Percentiles rank a stretch among this genome's conserved stretches.
Evolutionary conservation across 495 filamentous ascomycete genomes (phyloP).

Genomic region (Sporormia fimetaria): DNA sequence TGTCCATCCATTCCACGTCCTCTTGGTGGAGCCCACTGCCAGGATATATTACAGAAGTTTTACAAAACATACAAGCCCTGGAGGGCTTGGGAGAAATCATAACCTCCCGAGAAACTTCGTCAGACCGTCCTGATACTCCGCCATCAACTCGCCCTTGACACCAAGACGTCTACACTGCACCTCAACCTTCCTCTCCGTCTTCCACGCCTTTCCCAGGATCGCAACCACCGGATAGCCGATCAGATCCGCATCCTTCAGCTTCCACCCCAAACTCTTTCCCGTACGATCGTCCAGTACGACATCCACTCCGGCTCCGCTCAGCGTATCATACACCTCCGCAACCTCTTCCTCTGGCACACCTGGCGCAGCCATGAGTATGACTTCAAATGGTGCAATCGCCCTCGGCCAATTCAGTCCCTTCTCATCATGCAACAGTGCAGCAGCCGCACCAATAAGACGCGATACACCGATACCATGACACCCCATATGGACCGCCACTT

Average conservation of each 20-base stretch:
- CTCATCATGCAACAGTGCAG: slow-evolving; percentile 57
- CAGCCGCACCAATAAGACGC: slow-evolving; percentile 76
- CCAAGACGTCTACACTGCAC: slow-evolving; percentile 62
- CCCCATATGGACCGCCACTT: slow-evolving; percentile 71
- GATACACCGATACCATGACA: slow-evolving; percentile 94
- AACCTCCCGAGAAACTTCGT: slow-evolving; percentile 10
- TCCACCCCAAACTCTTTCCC: slow-evolving; percentile 59
- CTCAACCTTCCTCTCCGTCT: slow-evolving; percentile 49
- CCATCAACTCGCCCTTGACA: slow-evolving; percentile 14
- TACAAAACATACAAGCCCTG: too few relatives aligned
- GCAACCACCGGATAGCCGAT: slow-evolving; percentile 79
- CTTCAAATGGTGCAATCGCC: slow-evolving; percentile 76
- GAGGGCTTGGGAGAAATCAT: too few relatives aligned
- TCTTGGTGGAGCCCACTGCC: too few relatives aligned
- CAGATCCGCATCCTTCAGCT: slow-evolving; percentile 76
- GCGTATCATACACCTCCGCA: slow-evolving; percentile 45
- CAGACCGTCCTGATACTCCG: slow-evolving; percentile 38
- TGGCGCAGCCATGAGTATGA: slow-evolving; percentile 51
- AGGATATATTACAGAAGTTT: too few relatives aligned
- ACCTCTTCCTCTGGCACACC: slow-evolving; percentile 39
- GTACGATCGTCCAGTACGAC: slow-evolving; percentile 66
- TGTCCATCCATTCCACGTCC: too few relatives aligned
- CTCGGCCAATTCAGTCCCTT: slow-evolving; percentile 83
- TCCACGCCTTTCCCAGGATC: slow-evolving; percentile 67
- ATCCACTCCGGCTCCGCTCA: slow-evolving; percentile 40